Conservation (phyloP, 1,139 yeast genomes). For the Hansenula sp. region DNA sequence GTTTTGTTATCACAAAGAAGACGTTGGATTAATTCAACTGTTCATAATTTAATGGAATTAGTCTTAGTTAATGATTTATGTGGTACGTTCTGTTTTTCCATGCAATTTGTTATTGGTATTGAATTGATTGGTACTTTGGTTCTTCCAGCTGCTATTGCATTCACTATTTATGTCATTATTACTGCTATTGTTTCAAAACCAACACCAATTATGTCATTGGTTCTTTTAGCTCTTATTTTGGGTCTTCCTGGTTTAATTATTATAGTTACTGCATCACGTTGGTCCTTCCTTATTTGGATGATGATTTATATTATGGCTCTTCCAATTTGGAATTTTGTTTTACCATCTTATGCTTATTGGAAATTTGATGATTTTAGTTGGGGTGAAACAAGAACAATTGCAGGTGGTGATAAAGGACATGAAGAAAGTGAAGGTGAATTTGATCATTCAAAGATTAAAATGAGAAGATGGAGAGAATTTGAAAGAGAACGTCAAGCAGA, state of each 20-base stretch:
- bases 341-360: slow-evolving; percentile 91
- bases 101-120: slow-evolving; percentile 89
- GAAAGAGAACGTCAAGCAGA: slow-evolving; percentile 51
- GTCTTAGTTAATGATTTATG: slow-evolving; percentile 86
- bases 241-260: slow-evolving; percentile 89
- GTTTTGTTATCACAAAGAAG: slow-evolving; percentile 92
- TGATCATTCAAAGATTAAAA: slow-evolving; percentile 79
- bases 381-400: slow-evolving; percentile 94
- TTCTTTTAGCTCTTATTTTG: slow-evolving; percentile 73
- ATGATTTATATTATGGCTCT: slow-evolving; percentile 72
- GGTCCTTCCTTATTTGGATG: slow-evolving; percentile 80
- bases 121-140: slow-evolving; percentile 90
- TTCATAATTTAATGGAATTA: slow-evolving; percentile 90
- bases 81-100: slow-evolving; percentile 95
- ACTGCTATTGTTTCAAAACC: slow-evolving; percentile 76
- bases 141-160: slow-evolving; percentile 86
- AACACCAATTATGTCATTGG: slow-evolving; percentile 77
- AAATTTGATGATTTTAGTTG: slow-evolving; percentile 97
- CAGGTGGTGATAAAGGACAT: slow-evolving; percentile 64
- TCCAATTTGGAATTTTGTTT: slow-evolving; percentile 92
- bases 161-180: slow-evolving; percentile 79
- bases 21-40: slow-evolving; percentile 98
- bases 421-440: slow-evolving; percentile 74
- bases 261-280: slow-evolving; percentile 81
- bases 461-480: slow-evolving; percentile 94